phyloP scores from a whole-genome alignment of 352 stramenopile species.

The Pythium myriotylum region DNA sequence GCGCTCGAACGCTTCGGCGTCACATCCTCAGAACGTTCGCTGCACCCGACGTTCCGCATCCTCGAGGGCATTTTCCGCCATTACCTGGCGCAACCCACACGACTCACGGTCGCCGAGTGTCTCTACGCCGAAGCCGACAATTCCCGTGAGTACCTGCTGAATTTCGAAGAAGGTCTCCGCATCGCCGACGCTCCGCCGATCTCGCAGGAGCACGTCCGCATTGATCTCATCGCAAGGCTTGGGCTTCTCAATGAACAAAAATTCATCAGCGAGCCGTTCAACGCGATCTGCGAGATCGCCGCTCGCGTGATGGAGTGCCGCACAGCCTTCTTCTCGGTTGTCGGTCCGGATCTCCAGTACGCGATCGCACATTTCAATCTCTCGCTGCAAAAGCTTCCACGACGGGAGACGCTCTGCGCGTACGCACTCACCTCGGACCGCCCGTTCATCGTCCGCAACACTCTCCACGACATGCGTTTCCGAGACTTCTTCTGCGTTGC shows the following conservation, averaged over 20 bases:
- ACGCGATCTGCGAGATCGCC: constrained; percentile 36
- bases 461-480: constrained; percentile 39
- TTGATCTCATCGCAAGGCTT: constrained; percentile 33
- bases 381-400: constrained; percentile 33
- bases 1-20: constrained; percentile 34
- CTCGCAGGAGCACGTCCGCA: constrained; percentile 28
- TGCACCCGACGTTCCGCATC: constrained; percentile 13
- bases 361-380: constrained; percentile 35
- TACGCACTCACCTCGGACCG: constrained; percentile 37
- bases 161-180: constrained; percentile 37
- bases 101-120: constrained; percentile 28
- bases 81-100: constrained; percentile 12
- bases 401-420: constrained; percentile 36
- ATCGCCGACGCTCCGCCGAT: constrained; percentile 29
- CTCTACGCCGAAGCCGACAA: constrained; percentile 27
- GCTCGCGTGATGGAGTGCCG: constrained; percentile 39
- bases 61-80: constrained; percentile 31
- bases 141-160: constrained; percentile 32
- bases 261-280: constrained; percentile 27
- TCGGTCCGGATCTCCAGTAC: constrained; percentile 35
- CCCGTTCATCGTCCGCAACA: constrained; percentile 39
- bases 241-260: constrained; percentile 20
- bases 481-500: constrained; percentile 40
- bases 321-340: constrained; percentile 33
- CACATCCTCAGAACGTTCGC: constrained; percentile 2